Evolutionary conservation across 2,329 filamentous ascomycete genomes (phyloP), one percentile per base, ranked within the genome.

Genomic region (Clarireedia sp.): DNA sequence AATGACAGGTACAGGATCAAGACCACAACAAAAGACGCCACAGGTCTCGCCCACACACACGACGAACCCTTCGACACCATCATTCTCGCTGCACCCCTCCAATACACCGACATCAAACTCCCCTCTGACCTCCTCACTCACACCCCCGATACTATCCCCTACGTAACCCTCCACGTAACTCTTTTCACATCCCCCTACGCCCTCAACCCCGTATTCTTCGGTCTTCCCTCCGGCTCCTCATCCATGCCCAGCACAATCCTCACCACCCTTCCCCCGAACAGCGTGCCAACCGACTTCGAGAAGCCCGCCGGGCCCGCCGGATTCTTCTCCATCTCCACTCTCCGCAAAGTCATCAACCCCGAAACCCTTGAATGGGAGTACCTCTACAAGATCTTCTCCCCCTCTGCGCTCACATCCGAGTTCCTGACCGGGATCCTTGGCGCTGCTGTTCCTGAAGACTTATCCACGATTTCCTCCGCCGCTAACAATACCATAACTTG

Each of bases 131-230:
- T 95, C 23, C 79, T 91, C 16, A 86, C 89, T 53, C 75, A 79
- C 33, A 70, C 73, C 3, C 90, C 95, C 1, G 87, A 94, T 61
- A 70, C 80, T 46, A 85, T 96, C n/a, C 87, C 89, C 0, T 99
- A 96, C 68, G 88, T 90, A 2, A 80, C 81, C 48, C 78, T 97
- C 0, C 86, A 97, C 66, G 92, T 96, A 51, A 97, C 92, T 0
- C 80, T 97, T 0, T 92, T 99, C 65, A 78, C 91, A 0, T 89
- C 90, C 0, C 83, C 89, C 0, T 81, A 84, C 63, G 77, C 73
- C n/a, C 78, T 95, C n/a, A 84, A 81, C 19, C 79, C 87, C 0
- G 69, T 69, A 2, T 90, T 83, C 67, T 97, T 97, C 75, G 81
- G 82, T 55, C 75, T 95, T 12, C 29, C 29, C 1, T 66, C 75